These are phyloP conservation scores for Piedraia hortae DNA, from an alignment of 2,329 filamentous ascomycete species.

Conservation along the genomic window DNA sequence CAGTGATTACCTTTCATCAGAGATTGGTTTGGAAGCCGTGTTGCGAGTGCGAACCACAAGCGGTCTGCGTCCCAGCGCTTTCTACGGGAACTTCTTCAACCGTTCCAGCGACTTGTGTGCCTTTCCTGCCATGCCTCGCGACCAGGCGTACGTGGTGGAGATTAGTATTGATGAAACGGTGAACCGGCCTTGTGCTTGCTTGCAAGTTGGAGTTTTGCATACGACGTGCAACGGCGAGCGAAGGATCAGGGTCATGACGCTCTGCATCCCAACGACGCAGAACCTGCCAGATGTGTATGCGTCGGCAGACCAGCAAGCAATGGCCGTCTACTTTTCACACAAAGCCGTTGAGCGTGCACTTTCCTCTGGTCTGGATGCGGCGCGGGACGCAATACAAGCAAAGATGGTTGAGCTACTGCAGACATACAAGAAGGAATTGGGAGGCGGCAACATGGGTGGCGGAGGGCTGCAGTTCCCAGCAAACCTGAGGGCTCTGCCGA, in stretches of 20 bases:
- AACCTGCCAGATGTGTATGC: constrained; percentile 78
- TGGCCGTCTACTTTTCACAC: constrained; percentile 85
- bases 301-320: constrained; percentile 77
- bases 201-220: constrained; percentile 85
- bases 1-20: constrained; percentile 83
- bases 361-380: constrained; percentile 64
- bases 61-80: constrained; percentile 83
- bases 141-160: constrained; percentile 93
- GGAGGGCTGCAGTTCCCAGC: constrained; percentile 80
- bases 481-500: constrained; percentile 66
- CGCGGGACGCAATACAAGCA: constrained; percentile 65
- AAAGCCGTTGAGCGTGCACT: constrained; percentile 85
- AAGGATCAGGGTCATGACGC: constrained; percentile 76
- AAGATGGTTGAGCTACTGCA: constrained; percentile 82
- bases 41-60: constrained; percentile 86
- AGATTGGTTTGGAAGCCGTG: constrained; percentile 88
- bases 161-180: constrained; percentile 92
- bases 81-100: constrained; percentile 99
- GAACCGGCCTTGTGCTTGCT: constrained; percentile 68
- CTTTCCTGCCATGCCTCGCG: constrained; percentile 89
- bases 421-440: constrained; percentile 91
- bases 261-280: constrained; percentile 78
- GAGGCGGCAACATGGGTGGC: constrained; percentile 79
- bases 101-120: constrained; percentile 89
- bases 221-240: constrained; percentile 95